phyloP scores from a whole-genome alignment of 208 protist species.

The Leishmania turanica region DNA sequence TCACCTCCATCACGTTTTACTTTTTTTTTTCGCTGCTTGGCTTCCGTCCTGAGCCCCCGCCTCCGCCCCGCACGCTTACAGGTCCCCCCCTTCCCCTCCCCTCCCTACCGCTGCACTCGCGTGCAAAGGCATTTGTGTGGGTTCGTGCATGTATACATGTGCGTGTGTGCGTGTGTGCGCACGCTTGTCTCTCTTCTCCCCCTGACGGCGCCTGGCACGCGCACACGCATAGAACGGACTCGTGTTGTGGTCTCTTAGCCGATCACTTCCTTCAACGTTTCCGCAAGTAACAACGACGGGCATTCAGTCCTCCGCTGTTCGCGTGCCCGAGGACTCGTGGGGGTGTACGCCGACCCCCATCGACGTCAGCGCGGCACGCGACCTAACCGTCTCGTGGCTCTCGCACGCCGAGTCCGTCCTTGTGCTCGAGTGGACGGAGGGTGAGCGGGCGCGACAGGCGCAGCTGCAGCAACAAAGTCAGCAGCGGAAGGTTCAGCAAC shows the following conservation, averaged over 20 bases:
- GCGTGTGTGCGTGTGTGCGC: background rate
- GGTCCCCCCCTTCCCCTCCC: too few species aligned
- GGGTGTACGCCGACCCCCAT: constrained; percentile 36
- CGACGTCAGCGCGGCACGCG: constrained; percentile 32
- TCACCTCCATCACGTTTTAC: background rate
- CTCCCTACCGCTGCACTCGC: background rate
- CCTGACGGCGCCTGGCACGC: background rate
- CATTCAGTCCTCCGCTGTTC: constrained; percentile 29
- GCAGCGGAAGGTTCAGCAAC: background rate
- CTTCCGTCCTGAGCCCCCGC: background rate
- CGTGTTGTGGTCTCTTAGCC: background rate
- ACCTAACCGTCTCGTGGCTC: constrained; percentile 35
- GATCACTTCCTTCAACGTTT: background rate
- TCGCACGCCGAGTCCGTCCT: constrained; percentile 28
- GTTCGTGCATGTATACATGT: too few species aligned
- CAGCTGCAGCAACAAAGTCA: background rate
- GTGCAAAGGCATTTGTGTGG: background rate
- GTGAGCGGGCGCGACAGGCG: constrained; percentile 9
- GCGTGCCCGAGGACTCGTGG: constrained; percentile 29
- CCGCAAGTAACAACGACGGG: constrained; percentile 30
- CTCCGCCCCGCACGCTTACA: background rate
- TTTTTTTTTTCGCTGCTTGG: background rate
- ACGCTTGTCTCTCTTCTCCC: background rate
- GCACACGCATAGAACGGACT: background rate
- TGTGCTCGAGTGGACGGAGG: constrained; percentile 25